A percentile compares a stretch with the other conserved stretches of the same genome.
These are phyloP conservation scores for Pseudopithomyces chartarum DNA, from an alignment of 2,329 filamentous ascomycete species.

Conservation along the genomic window DNA sequence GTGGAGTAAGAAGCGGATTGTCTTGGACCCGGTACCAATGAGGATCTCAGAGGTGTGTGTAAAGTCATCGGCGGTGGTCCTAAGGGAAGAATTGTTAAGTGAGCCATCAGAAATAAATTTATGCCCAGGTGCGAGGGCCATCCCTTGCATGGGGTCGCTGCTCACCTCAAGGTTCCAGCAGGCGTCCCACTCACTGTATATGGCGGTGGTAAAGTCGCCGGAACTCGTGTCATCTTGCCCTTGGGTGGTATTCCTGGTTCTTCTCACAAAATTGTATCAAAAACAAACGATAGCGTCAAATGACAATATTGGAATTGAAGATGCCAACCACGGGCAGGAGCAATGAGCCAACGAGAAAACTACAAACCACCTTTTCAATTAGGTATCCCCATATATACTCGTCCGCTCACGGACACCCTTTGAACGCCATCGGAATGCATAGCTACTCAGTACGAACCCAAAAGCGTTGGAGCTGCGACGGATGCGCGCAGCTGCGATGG, in stretches of 20 bases:
- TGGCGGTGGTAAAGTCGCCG: constrained; percentile 33
- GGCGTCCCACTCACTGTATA: constrained; percentile 32
- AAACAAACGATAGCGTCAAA: too few relatives aligned
- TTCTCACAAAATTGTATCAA: too few relatives aligned
- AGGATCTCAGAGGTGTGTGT: constrained; percentile 43
- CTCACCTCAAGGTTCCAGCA: constrained; percentile 23
- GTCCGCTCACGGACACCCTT: constrained; percentile 10
- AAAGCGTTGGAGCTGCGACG: constrained; percentile 19
- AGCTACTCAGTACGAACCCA: constrained; percentile 14
- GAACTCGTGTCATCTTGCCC: constrained; percentile 23
- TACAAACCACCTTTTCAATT: constrained; percentile 8
- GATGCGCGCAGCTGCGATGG: constrained; percentile 25
- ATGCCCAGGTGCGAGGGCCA: neutral
- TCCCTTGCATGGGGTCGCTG: constrained; percentile 21
- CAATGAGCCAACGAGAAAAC: neutral
- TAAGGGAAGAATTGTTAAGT: constrained; percentile 21
- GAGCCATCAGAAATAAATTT: neutral
- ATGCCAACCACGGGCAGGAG: neutral
- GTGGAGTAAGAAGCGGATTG: constrained; percentile 52
- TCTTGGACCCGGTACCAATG: constrained; percentile 50
- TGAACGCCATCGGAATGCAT: constrained; percentile 16
- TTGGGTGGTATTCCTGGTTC: neutral
- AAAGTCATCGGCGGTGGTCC: constrained; percentile 47
- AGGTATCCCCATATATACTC: constrained; percentile 4
- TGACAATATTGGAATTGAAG: too few relatives aligned